Evolutionary conservation across 2,329 filamentous ascomycete genomes (phyloP).

Genomic region (Neofusicoccum laricinum): DNA sequence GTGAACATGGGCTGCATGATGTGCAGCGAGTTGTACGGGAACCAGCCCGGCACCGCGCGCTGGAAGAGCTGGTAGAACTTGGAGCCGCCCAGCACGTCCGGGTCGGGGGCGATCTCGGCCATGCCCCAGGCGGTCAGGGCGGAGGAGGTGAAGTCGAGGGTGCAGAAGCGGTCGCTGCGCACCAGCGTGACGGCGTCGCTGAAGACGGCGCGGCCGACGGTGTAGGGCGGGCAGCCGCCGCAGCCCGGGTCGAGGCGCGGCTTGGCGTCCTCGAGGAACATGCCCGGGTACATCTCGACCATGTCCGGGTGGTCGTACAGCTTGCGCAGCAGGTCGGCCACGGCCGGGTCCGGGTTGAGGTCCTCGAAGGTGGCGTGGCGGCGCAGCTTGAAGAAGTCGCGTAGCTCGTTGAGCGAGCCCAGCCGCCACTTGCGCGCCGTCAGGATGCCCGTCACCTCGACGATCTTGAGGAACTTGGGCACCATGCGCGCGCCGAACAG

Average conservation of each 20-base stretch:
- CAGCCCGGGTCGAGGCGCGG: conserved; percentile 50
- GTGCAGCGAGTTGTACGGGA: conserved; percentile 38
- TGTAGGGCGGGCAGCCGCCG: conserved; percentile 53
- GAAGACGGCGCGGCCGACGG: conserved; percentile 55
- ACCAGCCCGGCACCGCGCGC: conserved; percentile 42
- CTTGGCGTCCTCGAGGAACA: conserved; percentile 61
- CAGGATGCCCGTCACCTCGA: conserved; percentile 63
- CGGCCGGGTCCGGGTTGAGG: conserved; percentile 57
- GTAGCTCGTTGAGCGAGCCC: conserved; percentile 63
- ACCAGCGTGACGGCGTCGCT: conserved; percentile 61
- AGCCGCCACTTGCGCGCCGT: conserved; percentile 62
- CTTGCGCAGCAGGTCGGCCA: conserved; percentile 54
- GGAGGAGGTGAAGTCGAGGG: conserved; percentile 38
- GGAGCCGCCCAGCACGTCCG: conserved; percentile 38
- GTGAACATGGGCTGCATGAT: conserved; percentile 20
- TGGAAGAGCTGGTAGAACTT: conserved; percentile 53
- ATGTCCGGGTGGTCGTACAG: conserved; percentile 63
- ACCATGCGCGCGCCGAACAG: conserved; percentile 58
- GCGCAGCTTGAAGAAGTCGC: conserved; percentile 60
- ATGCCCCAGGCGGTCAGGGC: conserved; percentile 44
- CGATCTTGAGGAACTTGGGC: conserved; percentile 55
- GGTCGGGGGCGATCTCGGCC: conserved; percentile 38
- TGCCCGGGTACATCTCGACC: conserved; percentile 68
- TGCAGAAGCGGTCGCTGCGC: conserved; percentile 59
- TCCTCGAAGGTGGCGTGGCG: conserved; percentile 56